Evolutionary conservation across 805 yeast genomes (phyloP), one percentile per base, ranked within the genome.

Genomic region (Saturnispora gosingensis): DNA sequence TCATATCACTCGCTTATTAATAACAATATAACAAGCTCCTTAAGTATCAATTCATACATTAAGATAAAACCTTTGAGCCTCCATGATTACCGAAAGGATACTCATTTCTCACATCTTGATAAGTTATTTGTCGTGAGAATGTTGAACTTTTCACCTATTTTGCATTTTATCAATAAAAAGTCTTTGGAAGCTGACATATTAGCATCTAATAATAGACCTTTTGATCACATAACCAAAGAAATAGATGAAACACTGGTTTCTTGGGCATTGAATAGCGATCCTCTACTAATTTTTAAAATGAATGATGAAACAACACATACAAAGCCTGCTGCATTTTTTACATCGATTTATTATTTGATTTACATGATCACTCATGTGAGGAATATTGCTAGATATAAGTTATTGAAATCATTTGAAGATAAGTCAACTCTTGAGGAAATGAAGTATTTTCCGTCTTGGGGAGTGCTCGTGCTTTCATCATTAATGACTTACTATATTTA

Each of bases 231-330:
- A 15, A 53, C 70, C 74, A 70, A 63, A 79, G 72, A 72, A 76
- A 73, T 87, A 60, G 93, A 85, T 64, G 75, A 79, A 77, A 72
- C 86, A 45, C 75, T 85, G 77, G 85, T 85, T 25, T 72, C 78
- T 48, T 85, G 91, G 91, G 81, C 83, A 68, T 75, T 78, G 51
- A 76, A 74, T 52, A 66, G 85, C 50, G 89, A 91, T 0, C 67
- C 74, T 2, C 74, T 73, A 52, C 68, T 85, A 53, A 78, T 76
- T 52, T 85, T 83, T 59, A 73, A 80, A n/a, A 71, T 82, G 45
- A 81, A 80, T 56, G 58, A 61, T 50, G 45, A 52, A 15, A 39
- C 45, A 11, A 66, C 72, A 4, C 63, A 72, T 27, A 71, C 70
- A 36, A 74, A 77, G 46, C 72, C 77, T 58, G 74, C 77, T 43